Evolutionary conservation across 2,329 filamentous ascomycete genomes (phyloP).

Genomic region (Beauveria sp.): DNA sequence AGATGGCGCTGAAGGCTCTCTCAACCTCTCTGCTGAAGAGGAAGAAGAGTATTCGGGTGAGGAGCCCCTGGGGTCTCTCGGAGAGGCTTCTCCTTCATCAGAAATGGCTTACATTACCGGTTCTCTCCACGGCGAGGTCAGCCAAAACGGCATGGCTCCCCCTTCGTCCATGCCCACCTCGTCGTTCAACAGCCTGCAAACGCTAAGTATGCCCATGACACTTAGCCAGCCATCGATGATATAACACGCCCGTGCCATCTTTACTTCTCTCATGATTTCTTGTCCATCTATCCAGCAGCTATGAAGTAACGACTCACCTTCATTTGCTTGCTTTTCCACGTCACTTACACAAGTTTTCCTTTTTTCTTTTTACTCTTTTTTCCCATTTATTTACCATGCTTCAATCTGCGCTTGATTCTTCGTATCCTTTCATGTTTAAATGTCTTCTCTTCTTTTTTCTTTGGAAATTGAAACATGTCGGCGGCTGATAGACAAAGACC

Average conservation of each 20-base stretch:
- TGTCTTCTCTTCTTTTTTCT: constrained; percentile 19
- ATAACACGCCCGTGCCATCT: constrained; percentile 19
- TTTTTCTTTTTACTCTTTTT: constrained; percentile 6
- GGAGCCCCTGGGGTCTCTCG: constrained; percentile 72
- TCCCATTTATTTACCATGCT: constrained; percentile 7
- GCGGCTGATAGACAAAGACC: constrained; percentile 3
- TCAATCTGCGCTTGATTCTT: constrained; percentile 5
- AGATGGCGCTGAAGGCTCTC: constrained; percentile 49
- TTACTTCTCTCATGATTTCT: not conserved
- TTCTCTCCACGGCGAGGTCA: constrained; percentile 39
- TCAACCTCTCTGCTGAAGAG: constrained; percentile 71
- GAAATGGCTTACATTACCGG: constrained; percentile 54
- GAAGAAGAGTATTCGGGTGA: constrained; percentile 78
- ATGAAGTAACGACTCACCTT: constrained; percentile 15
- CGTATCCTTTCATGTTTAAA: constrained; percentile 3
- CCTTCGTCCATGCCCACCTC: constrained; percentile 22
- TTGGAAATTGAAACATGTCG: not conserved
- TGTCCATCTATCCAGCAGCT: constrained; percentile 3
- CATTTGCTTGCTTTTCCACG: constrained; percentile 10
- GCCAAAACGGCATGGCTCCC: constrained; percentile 23
- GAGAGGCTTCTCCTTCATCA: constrained; percentile 69
- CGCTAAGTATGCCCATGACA: constrained; percentile 57
- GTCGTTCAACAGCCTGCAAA: constrained; percentile 51
- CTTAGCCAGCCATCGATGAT: constrained; percentile 49
- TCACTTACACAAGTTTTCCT: not conserved